Base-by-base conservation (phyloP, 495 filamentous ascomycete genomes). In the Penicillium samsonianum region DNA sequence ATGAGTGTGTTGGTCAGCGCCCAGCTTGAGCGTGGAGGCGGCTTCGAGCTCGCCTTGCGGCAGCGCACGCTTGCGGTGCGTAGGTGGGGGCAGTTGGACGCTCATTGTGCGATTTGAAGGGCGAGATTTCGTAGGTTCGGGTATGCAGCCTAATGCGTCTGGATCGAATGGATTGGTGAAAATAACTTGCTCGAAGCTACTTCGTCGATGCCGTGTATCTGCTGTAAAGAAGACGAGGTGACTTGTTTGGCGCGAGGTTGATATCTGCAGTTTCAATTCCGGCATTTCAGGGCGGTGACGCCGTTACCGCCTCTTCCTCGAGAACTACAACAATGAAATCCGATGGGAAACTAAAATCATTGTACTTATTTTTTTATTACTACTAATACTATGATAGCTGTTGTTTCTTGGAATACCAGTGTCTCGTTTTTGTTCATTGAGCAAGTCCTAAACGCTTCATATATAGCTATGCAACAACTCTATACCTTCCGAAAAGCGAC, bases 41-140 rank as follows among this genome's bases (percentile, higher is more conserved):
- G 92, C 92, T 78, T 97, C 93, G 74, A 97, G 92, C 65, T 96
- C 90, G 67, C 89, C 90, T 50, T 88, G 80, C 9, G 88, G 82
- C 17, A 84, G 71, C 53, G 87, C 82, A 67, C 91, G 90, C 48
- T 86, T 76, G 65, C 90, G 89, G 62, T 90, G 82, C 10, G 87
- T 90, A 10, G 84, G 74, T 0, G 77, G 70, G 57, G 75, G 76
- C 3, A 79, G 67, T 67, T 72, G 67, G 37, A 75, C 58, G 62
- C 65, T 75, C 74, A 77, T 77, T 16, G 7, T 67, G 62, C 10
- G 25, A 8, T 31, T 17, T 48, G 42, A 28, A 30, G n/a, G 40
- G 14, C 20, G 16, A 35, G 10, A 12, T 5, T 17, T 11, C 14
- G n/a, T 38, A 26, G 16, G 3, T 37, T 14, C 12, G 0, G 20